phyloP scores from a whole-genome alignment of 495 filamentous ascomycete genomes.

The Pyronema domesticum region DNA sequence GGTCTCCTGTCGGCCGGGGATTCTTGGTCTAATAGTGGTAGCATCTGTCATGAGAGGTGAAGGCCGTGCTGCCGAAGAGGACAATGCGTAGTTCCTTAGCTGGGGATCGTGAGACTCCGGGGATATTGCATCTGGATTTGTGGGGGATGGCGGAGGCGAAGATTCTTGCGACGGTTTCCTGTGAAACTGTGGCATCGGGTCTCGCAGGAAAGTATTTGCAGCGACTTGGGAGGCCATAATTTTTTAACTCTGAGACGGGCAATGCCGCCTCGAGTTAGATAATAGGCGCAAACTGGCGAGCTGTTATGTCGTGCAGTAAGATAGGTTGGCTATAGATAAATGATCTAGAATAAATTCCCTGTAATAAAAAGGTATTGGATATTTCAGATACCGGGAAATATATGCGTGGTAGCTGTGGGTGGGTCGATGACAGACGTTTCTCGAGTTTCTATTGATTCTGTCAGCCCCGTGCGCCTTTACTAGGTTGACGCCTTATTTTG shows the following conservation, averaged over 20 bases:
- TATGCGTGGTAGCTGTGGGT: neutral
- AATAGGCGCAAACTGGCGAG: constrained; percentile 1
- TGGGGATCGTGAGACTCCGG: constrained; percentile 3
- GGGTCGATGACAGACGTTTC: neutral
- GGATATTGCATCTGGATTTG: constrained; percentile 1
- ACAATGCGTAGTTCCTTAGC: constrained; percentile 4
- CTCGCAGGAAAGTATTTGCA: neutral
- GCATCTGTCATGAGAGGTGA: constrained; percentile 10
- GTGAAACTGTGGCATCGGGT: neutral
- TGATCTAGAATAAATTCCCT: neutral
- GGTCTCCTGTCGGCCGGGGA: constrained; percentile 21
- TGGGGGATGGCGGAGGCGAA: constrained; percentile 20
- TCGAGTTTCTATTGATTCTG: neutral
- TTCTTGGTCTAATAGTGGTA: constrained; percentile 12
- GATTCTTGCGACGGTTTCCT: constrained; percentile 18
- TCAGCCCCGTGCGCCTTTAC: neutral
- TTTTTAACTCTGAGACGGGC: constrained; percentile 5
- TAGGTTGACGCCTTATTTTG: neutral
- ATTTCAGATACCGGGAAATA: neutral
- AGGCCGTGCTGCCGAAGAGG: neutral
- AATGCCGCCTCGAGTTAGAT: constrained; percentile 4
- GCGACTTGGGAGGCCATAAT: neutral
- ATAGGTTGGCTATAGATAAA: neutral
- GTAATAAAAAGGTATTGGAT: neutral
- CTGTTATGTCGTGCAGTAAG: constrained; percentile 1